These are phyloP conservation scores for Hippophae gyantsensis DNA, from an alignment of 306 rosid species.

Conservation along the genomic window DNA sequence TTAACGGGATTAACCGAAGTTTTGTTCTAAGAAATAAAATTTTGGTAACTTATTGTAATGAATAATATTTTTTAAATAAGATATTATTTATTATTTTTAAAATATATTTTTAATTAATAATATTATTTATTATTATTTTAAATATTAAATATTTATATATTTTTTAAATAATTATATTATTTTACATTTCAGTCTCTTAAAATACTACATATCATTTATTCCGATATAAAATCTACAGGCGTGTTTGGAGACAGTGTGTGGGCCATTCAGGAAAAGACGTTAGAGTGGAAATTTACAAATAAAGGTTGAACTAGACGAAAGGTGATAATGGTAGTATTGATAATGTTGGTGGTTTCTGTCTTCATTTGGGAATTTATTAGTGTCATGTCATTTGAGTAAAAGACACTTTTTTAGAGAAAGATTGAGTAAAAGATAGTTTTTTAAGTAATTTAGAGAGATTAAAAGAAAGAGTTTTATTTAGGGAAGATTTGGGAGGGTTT, in stretches of 20 bases:
- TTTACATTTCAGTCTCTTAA: no score
- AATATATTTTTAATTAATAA: no score
- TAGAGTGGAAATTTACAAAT: background rate
- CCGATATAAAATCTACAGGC: conserved; percentile 8
- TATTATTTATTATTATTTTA: no score
- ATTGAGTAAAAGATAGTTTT: background rate
- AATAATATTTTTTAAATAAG: no score
- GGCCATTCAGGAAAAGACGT: conserved; percentile 22
- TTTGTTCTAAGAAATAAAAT: no score
- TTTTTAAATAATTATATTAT: no score
- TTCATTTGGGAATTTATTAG: background rate
- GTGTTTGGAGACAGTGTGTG: conserved; percentile 31
- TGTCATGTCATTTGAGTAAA: background rate
- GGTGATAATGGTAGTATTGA: conserved; percentile 8
- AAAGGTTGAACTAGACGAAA: background rate
- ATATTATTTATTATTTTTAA: no score
- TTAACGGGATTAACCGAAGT: no score
- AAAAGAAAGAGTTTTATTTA: background rate
- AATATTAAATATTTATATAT: no score
- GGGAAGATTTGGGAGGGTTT: conserved; percentile 23
- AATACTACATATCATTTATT: no score
- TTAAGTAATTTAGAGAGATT: background rate
- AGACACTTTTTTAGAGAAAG: conserved; percentile 6
- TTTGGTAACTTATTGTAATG: no score
- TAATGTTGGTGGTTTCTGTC: conserved; percentile 12